phyloP scores from a whole-genome alignment of 352 stramenopile species.

The Phytophthora chlamydospora region DNA sequence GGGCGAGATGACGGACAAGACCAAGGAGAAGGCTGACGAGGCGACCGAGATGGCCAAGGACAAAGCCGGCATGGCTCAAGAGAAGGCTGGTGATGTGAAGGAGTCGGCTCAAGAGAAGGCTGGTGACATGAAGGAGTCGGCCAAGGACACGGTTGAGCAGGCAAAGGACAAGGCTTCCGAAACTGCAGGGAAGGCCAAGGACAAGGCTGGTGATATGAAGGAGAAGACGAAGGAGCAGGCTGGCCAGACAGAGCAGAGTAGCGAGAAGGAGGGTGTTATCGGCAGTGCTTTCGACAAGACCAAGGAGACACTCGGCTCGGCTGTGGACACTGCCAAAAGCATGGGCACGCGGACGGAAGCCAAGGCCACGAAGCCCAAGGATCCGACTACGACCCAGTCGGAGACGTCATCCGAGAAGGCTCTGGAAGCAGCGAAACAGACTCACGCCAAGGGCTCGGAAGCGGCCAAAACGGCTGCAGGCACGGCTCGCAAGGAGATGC shows the following conservation, averaged over 20 bases:
- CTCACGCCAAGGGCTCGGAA: slow-evolving; percentile 23
- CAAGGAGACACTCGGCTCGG: slow-evolving; percentile 20
- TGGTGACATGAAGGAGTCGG: slow-evolving; percentile 9
- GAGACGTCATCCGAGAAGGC: slow-evolving; percentile 18
- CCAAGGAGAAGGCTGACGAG: slow-evolving; percentile 18
- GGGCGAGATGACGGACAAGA: slow-evolving; percentile 13
- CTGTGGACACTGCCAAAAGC: slow-evolving; percentile 20
- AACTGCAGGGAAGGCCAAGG: slow-evolving; percentile 2
- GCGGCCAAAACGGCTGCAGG: slow-evolving; percentile 24
- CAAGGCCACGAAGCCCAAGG: slow-evolving; percentile 25
- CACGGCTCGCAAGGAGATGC: slow-evolving; percentile 14
- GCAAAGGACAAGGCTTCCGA: slow-evolving; percentile 23
- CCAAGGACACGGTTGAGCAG: slow-evolving; percentile 33
- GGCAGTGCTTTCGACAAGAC: slow-evolving; percentile 9
- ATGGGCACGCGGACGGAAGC: slow-evolving; percentile 8
- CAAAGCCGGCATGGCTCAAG: slow-evolving; percentile 7
- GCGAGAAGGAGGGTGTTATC: slow-evolving; percentile 13
- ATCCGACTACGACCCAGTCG: slow-evolving; percentile 21
- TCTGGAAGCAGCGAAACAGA: slow-evolving; percentile 26
- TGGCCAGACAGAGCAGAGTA: slow-evolving; percentile 2
- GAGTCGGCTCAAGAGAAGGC: slow-evolving; percentile 23
- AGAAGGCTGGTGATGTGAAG: slow-evolving; percentile 18
- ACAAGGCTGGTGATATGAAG: slow-evolving; percentile 16
- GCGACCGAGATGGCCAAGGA: slow-evolving; percentile 13
- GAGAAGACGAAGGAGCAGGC: slow-evolving; percentile 29